Evolutionary conservation across 2,329 filamentous ascomycete genomes (phyloP).

Genomic region (Penicillium sp.): DNA sequence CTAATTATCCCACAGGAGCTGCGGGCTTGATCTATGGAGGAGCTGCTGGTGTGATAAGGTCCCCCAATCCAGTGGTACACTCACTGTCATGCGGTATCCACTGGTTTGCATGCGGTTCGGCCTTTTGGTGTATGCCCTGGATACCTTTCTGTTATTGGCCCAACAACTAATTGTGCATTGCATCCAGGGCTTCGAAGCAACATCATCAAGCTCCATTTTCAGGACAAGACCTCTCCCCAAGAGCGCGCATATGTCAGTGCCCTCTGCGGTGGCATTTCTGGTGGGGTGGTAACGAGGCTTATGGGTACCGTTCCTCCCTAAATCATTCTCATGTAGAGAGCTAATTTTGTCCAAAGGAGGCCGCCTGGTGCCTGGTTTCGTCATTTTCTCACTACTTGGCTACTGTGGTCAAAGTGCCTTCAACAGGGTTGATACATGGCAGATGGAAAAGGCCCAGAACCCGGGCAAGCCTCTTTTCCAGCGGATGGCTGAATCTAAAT

Average conservation of each 20-base stretch:
- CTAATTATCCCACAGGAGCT: constrained; percentile 22
- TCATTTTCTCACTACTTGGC: constrained; percentile 60
- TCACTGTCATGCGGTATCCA: constrained; percentile 71
- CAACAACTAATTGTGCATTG: constrained; percentile 5
- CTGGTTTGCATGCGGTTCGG: constrained; percentile 75
- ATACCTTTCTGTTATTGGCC: neutral
- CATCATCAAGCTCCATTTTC: constrained; percentile 48
- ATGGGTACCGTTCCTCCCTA: constrained; percentile 44
- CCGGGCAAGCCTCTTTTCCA: constrained; percentile 46
- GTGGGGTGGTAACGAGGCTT: constrained; percentile 55
- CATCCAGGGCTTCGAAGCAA: constrained; percentile 40
- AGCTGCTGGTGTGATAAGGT: constrained; percentile 68
- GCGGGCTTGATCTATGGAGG: constrained; percentile 65
- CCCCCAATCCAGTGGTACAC: constrained; percentile 65
- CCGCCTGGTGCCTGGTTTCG: constrained; percentile 56
- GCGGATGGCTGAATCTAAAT: constrained; percentile 60
- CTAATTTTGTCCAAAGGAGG: constrained; percentile 46
- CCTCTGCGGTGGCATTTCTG: constrained; percentile 67
- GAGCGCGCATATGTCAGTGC: constrained; percentile 68
- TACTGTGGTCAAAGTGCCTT: constrained; percentile 57
- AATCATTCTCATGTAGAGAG: neutral
- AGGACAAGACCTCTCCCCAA: constrained; percentile 53
- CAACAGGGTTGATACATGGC: constrained; percentile 52
- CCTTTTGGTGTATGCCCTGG: constrained; percentile 67
- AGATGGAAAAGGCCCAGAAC: constrained; percentile 38